phyloP scores from a whole-genome alignment of 805 yeast genomes.

The Komagataella phaffii region DNA sequence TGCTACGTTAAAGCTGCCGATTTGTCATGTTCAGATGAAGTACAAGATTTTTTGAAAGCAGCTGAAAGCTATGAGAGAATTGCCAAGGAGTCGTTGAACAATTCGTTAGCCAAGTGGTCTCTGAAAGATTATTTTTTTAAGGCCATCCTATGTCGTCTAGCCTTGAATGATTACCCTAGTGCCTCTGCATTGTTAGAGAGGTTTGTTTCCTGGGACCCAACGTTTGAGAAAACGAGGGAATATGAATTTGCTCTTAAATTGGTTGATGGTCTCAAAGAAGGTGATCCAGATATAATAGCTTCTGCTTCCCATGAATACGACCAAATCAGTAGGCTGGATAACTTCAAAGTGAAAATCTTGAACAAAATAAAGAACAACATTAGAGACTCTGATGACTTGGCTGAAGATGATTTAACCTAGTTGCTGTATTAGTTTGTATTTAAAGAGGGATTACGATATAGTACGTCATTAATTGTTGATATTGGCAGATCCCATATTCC shows the following conservation, averaged over 20 bases:
- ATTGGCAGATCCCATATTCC: slow-evolving; percentile 85
- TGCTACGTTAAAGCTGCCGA: slow-evolving; percentile 86
- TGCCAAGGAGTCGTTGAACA: slow-evolving; percentile 63
- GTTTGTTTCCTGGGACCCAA: slow-evolving; percentile 58
- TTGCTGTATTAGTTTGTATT: background rate
- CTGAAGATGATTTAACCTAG: slow-evolving; percentile 22
- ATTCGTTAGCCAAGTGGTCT: slow-evolving; percentile 76
- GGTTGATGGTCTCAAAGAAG: slow-evolving; percentile 62
- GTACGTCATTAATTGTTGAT: slow-evolving; percentile 48
- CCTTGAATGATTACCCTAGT: slow-evolving; percentile 72
- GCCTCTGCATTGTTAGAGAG: slow-evolving; percentile 60
- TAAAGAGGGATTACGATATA: slow-evolving; percentile 24
- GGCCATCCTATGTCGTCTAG: slow-evolving; percentile 70
- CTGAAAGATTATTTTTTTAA: slow-evolving; percentile 85
- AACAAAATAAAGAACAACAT: slow-evolving; percentile 58
- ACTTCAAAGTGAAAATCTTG: slow-evolving; percentile 76
- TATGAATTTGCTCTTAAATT: slow-evolving; percentile 52
- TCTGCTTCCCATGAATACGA: slow-evolving; percentile 72
- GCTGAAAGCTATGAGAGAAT: slow-evolving; percentile 65
- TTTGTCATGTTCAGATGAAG: slow-evolving; percentile 48
- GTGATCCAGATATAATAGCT: slow-evolving; percentile 67
- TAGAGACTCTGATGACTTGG: slow-evolving; percentile 15
- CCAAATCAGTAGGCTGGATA: slow-evolving; percentile 79
- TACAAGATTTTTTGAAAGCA: slow-evolving; percentile 64
- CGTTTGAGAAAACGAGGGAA: slow-evolving; percentile 68